Base-by-base conservation (phyloP, 805 yeast species). In the Torulaspora gathmanii region DNA sequence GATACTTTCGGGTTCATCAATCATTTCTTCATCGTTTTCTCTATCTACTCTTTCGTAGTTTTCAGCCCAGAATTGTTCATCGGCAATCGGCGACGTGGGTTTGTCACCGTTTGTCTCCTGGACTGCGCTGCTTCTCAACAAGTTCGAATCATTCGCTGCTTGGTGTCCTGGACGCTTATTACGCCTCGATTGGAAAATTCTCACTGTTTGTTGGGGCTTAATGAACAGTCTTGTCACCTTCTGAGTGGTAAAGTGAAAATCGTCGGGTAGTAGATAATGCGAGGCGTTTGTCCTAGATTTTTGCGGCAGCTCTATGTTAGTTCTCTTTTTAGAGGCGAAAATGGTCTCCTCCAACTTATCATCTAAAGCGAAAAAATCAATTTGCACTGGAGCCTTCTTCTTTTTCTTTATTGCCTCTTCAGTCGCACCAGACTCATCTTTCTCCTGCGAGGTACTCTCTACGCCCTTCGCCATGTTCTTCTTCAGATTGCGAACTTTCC, bases 401-500 rank as follows among this genome's bases (percentile, higher is more conserved):
- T 65, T 64, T 11, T 49, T 42, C 13, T 39, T 33, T 10, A 33
- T 10, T 15, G 16, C 38, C 28, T 46, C 44, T 36, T 44, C 29
- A 10, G 29, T 20, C 3, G 17, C 22, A 15, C 31, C 37, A 17
- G 19, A 6, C 5, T 22, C 16, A 12, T 30, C 34, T 20, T 38
- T 22, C 7, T 10, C 34, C n/a, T 30, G 28, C 3, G 11, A 17
- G 8, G 33, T 5, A 37, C 19, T 12, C 16, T 39, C 46, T 11
- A 12, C 31, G 7, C 38, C 30, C 13, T 36, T 38, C 6, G 30
- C 15, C 19, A 27, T 20, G 23, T 33, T 43, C 52, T 72, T 72
- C 55, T 79, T 82, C 38, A 83, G 63, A 11, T 79, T 75, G 33
- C 75, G 70, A 9, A 91, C 83, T 64, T 84, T 85, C 97, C 97